phyloP scores from a whole-genome alignment of 129 eudicot species.

The Arctium lappa region DNA sequence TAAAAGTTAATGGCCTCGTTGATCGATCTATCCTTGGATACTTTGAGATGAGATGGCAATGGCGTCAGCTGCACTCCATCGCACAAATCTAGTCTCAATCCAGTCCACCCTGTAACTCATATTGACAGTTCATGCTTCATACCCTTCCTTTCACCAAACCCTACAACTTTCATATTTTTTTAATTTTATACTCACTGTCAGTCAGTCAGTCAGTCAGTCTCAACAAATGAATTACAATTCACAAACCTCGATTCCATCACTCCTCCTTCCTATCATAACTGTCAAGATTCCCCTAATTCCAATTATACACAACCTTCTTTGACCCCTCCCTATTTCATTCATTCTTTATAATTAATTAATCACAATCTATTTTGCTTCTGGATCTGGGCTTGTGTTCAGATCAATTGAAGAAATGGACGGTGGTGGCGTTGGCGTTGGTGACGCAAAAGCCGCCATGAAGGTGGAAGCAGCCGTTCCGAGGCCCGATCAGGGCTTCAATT shows the following conservation, averaged over 20 bases:
- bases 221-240: neutral
- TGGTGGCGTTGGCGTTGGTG: slow-evolving; percentile 41
- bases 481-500: slow-evolving; percentile 55
- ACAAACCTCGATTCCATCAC: slow-evolving; percentile 27
- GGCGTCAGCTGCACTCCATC: slow-evolving; percentile 30
- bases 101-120: slow-evolving; percentile 23
- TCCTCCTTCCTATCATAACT: slow-evolving; percentile 27
- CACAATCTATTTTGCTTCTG: neutral
- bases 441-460: slow-evolving; percentile 39
- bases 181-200: slow-evolving; percentile 8
- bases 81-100: slow-evolving; percentile 18
- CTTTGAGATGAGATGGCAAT: slow-evolving; percentile 17
- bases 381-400: slow-evolving; percentile 22
- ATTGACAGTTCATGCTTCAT: slow-evolving; percentile 20
- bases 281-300: slow-evolving; percentile 30
- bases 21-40: neutral
- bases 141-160: slow-evolving; percentile 19
- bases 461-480: slow-evolving; percentile 39
- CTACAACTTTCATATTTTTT: neutral
- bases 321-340: neutral
- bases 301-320: slow-evolving; percentile 8
- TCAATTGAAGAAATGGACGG: slow-evolving; percentile 46
- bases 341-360: neutral
- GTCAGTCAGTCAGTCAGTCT: neutral
- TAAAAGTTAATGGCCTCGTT: neutral